phyloP scores from a whole-genome alignment of 1,284 basidiomycete species.

The Melampsora larici-populina region DNA sequence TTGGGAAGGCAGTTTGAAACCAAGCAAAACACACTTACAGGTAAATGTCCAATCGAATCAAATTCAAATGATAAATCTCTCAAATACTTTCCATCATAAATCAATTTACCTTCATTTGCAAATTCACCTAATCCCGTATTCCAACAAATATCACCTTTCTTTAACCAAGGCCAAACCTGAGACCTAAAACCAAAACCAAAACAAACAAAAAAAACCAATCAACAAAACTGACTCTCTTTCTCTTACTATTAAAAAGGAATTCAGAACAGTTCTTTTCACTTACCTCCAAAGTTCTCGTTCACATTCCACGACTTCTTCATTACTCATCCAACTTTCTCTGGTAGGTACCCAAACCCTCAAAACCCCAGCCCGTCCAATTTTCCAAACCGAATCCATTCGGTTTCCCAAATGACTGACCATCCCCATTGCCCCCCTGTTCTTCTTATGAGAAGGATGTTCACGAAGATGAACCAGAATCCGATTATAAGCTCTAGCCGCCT shows the following conservation, averaged over 20 bases:
- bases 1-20: background rate
- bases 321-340: constrained; percentile 49
- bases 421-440: constrained; percentile 14
- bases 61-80: constrained; percentile 52
- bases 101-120: constrained; percentile 49
- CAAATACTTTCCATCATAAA: constrained; percentile 54
- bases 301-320: constrained; percentile 50
- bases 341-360: constrained; percentile 55
- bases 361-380: constrained; percentile 52
- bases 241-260: too few species aligned
- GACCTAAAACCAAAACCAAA: constrained; percentile 37
- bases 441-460: constrained; percentile 48
- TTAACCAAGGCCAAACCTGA: constrained; percentile 51
- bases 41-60: constrained; percentile 55
- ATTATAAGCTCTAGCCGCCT: constrained; percentile 54
- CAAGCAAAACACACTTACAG: constrained; percentile 44
- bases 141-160: constrained; percentile 54
- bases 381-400: constrained; percentile 45
- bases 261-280: too few species aligned
- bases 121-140: constrained; percentile 54
- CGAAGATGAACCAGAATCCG: constrained; percentile 52
- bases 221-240: too few species aligned
- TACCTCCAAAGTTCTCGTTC: constrained; percentile 49
- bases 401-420: background rate
- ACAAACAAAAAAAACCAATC: background rate